Conservation (phyloP, 2,329 filamentous ascomycete species). For the Mollisia scopiformis region DNA sequence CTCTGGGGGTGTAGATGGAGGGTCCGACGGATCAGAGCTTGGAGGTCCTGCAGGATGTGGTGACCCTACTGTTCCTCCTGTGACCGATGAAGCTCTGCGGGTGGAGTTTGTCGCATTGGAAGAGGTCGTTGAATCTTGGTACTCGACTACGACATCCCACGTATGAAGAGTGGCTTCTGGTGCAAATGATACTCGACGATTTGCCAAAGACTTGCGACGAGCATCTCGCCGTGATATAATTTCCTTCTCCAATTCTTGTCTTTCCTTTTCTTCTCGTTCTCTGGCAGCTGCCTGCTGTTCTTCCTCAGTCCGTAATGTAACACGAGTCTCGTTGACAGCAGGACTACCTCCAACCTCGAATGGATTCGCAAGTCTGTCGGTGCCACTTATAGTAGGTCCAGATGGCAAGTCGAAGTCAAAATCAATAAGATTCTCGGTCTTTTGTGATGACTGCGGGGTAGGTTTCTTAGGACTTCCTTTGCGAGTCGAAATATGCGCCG, state of each 20-base stretch:
- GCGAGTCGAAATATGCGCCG: constrained; percentile 47
- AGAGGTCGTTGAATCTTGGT: constrained; percentile 83
- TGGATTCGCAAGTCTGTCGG: constrained; percentile 49
- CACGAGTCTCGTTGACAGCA: constrained; percentile 47
- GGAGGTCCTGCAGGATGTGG: constrained; percentile 35
- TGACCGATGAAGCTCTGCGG: constrained; percentile 67
- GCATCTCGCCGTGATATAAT: constrained; percentile 78
- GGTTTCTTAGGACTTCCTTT: constrained; percentile 34
- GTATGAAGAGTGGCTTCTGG: constrained; percentile 97
- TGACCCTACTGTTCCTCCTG: constrained; percentile 26
- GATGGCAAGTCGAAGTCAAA: constrained; percentile 27
- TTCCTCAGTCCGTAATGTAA: constrained; percentile 70
- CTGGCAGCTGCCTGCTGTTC: constrained; percentile 71
- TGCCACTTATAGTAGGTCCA: constrained; percentile 31
- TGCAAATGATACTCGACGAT: constrained; percentile 93
- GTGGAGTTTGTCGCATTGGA: constrained; percentile 75
- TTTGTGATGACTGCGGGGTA: constrained; percentile 27
- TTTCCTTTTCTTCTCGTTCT: constrained; percentile 70
- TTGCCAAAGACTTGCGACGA: constrained; percentile 88
- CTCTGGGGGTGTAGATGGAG: constrained; percentile 65
- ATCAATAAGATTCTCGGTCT: constrained; percentile 32
- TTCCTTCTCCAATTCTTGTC: constrained; percentile 60
- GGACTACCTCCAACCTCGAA: constrained; percentile 46
- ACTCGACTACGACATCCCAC: constrained; percentile 86
- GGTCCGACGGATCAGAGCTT: constrained; percentile 53